These are phyloP conservation scores for Zalaria sp. DNA, from an alignment of 2,329 filamentous ascomycete genomes.

Conservation along the genomic window DNA sequence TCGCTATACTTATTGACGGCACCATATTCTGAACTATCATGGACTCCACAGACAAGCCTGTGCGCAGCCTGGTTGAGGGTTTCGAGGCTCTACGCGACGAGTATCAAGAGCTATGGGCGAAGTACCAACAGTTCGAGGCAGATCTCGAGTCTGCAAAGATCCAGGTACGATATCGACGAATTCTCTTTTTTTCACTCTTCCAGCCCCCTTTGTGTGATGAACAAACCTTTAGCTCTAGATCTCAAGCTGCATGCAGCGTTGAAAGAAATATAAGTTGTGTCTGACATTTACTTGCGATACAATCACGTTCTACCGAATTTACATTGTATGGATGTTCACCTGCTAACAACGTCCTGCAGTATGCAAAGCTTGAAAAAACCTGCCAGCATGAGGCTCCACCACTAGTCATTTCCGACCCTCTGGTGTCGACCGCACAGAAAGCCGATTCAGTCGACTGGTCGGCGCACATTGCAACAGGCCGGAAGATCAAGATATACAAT, in stretches of 20 bases:
- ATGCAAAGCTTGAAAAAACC: conserved; percentile 2
- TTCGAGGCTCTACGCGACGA: conserved; percentile 33
- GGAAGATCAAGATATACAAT: conserved; percentile 14
- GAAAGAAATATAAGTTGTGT: conserved; percentile 31
- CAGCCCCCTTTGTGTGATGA: conserved; percentile 23
- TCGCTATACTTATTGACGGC: too few species aligned
- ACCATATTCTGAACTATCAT: neutral
- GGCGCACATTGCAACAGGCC: conserved; percentile 10
- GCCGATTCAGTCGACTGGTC: neutral
- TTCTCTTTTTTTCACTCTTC: neutral
- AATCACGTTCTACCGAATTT: too few species aligned
- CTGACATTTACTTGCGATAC: conserved; percentile 16
- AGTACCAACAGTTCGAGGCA: conserved; percentile 30
- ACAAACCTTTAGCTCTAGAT: conserved; percentile 36
- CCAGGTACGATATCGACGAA: conserved; percentile 24
- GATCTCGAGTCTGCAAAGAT: conserved; percentile 33
- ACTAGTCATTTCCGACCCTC: conserved; percentile 2
- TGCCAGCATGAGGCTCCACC: conserved; percentile 2
- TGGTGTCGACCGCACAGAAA: neutral
- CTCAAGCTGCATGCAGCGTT: conserved; percentile 32
- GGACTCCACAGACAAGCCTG: conserved; percentile 9
- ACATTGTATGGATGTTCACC: too few species aligned
- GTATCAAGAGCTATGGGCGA: conserved; percentile 30
- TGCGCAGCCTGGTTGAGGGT: conserved; percentile 28
- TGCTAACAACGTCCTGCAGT: conserved; percentile 4